Percentiles rank a stretch among this genome's conserved stretches.
phyloP scores from a whole-genome alignment of 257 asterid species.

The Jaltomata sinuosa region DNA sequence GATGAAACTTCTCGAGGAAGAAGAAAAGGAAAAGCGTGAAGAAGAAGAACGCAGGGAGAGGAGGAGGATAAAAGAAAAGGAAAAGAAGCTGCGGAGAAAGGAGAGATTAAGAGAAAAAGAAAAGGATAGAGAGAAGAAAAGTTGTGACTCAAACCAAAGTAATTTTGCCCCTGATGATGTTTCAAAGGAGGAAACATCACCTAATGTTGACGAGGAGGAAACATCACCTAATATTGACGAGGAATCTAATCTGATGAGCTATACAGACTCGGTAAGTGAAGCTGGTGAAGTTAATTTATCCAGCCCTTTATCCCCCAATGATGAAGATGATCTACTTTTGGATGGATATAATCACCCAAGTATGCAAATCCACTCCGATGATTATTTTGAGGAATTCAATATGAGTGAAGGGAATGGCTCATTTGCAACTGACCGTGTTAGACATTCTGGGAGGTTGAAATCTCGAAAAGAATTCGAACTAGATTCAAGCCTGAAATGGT shows the following conservation, averaged over 20 bases:
- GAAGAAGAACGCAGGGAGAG: constrained; percentile 88
- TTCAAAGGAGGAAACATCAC: constrained; percentile 30
- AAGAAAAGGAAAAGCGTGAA: constrained; percentile 93
- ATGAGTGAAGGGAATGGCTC: constrained; percentile 36
- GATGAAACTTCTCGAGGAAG: constrained; percentile 98
- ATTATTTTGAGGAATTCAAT: constrained; percentile 34
- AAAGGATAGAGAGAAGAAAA: constrained; percentile 53
- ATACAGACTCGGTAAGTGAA: constrained; percentile 39
- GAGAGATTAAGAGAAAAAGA: constrained; percentile 87
- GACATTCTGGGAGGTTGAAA: constrained; percentile 54
- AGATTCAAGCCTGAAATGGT: constrained; percentile 47
- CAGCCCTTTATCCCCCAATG: constrained; percentile 42
- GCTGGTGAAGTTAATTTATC: constrained; percentile 46
- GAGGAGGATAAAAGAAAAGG: constrained; percentile 80
- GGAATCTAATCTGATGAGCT: constrained; percentile 22
- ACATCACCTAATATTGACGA: constrained; percentile 31
- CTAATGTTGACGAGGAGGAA: constrained; percentile 39
- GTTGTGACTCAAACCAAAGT: constrained; percentile 30
- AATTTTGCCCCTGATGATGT: constrained; percentile 30
- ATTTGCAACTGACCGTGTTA: constrained; percentile 30
- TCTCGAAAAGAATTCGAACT: constrained; percentile 47
- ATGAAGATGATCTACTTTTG: constrained; percentile 38
- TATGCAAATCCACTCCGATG: constrained; percentile 41
- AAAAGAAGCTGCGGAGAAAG: constrained; percentile 84
- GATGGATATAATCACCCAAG: constrained; percentile 36